Conservation (phyloP, 192 early-diverging fungal species). For the Coemansia guatemalensis region DNA sequence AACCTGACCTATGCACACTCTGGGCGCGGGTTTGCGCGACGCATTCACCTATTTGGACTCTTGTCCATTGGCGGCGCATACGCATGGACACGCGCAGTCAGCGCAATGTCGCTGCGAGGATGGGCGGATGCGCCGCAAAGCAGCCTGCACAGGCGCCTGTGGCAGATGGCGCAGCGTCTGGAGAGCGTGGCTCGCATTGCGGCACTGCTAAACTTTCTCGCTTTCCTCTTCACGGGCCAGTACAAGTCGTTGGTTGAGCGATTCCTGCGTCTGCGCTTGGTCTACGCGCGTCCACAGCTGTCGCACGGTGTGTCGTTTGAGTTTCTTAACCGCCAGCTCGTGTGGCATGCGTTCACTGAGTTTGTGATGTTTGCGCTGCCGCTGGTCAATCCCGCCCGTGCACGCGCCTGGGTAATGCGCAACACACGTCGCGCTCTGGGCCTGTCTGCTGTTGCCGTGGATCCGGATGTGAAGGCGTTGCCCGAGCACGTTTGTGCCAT, state of each 20-base stretch:
- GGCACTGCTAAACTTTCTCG: slow-evolving; percentile 77
- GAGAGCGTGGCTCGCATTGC: slow-evolving; percentile 63
- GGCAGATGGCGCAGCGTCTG: slow-evolving; percentile 58
- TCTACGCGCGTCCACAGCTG: slow-evolving; percentile 73
- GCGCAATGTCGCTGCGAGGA: slow-evolving; percentile 60
- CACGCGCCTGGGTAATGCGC: slow-evolving; percentile 41
- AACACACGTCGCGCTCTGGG: slow-evolving; percentile 23
- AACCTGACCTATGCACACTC: slow-evolving; percentile 75
- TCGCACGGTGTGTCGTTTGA: slow-evolving; percentile 84
- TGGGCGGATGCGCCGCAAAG: slow-evolving; percentile 72
- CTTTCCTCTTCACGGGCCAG: slow-evolving; percentile 82
- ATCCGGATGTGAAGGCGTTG: slow-evolving; percentile 47
- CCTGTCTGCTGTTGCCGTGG: slow-evolving; percentile 55
- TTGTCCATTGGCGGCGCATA: slow-evolving; percentile 74
- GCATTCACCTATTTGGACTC: slow-evolving; percentile 43
- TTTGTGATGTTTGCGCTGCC: slow-evolving; percentile 86
- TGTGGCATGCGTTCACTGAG: slow-evolving; percentile 93
- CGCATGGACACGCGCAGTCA: slow-evolving; percentile 62
- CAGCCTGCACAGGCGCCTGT: slow-evolving; percentile 53
- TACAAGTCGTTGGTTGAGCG: slow-evolving; percentile 80
- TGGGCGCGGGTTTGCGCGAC: slow-evolving; percentile 48
- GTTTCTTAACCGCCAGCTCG: slow-evolving; percentile 90
- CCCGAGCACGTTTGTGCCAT: slow-evolving; percentile 76
- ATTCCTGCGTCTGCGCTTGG: slow-evolving; percentile 77
- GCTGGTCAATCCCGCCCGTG: slow-evolving; percentile 61